Conservation (phyloP, 331 rosid genomes). For the Quercus phellos region DNA sequence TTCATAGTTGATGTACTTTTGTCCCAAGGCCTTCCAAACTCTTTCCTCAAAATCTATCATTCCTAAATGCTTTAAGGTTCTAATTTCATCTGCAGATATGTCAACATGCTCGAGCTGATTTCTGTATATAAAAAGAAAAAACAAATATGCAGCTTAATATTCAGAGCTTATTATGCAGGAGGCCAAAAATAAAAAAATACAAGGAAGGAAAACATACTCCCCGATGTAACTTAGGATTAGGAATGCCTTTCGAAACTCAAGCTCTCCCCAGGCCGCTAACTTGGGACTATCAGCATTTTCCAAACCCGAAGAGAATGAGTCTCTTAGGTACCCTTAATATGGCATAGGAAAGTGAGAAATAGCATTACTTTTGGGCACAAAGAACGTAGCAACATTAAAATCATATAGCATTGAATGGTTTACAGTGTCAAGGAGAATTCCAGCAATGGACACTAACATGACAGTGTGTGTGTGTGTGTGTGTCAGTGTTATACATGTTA, state of each 20-base stretch:
- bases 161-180: not conserved
- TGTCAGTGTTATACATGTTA: not conserved
- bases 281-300: conserved; percentile 4
- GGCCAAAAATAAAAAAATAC: too few species aligned
- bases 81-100: conserved; percentile 29
- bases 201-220: conserved; percentile 27
- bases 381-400: not conserved
- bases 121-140: not conserved
- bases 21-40: conserved; percentile 51
- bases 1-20: not conserved
- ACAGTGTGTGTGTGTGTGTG: not conserved
- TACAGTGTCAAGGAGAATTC: not conserved
- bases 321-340: not conserved
- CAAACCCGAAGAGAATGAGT: not conserved
- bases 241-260: conserved; percentile 67
- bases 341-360: not conserved
- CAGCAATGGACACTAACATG: not conserved
- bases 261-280: conserved; percentile 60
- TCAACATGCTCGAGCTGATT: conserved; percentile 30
- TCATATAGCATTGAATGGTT: not conserved
- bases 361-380: not conserved
- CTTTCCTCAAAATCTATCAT: conserved; percentile 45
- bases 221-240: conserved; percentile 60
- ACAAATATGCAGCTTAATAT: not conserved
- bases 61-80: conserved; percentile 29